Conservation (phyloP, 805 yeast species). For the Torulaspora maleeae region DNA sequence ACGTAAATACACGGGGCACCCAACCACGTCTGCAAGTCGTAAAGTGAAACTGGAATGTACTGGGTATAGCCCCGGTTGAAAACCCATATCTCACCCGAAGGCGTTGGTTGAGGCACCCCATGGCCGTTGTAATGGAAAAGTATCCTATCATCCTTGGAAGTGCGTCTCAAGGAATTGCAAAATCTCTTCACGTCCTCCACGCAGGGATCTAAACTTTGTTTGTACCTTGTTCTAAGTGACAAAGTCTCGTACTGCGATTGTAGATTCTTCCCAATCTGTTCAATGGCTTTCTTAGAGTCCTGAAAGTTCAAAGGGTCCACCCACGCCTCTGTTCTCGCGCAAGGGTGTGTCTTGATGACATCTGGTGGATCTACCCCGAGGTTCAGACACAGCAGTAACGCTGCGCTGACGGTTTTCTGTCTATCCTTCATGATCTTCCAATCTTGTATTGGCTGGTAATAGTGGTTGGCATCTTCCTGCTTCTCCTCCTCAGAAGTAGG, state of each 20-base stretch:
- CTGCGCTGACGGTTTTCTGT: constrained; percentile 90
- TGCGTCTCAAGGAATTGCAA: constrained; percentile 80
- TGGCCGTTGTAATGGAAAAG: constrained; percentile 96
- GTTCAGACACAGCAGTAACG: constrained; percentile 82
- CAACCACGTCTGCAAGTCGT: constrained; percentile 92
- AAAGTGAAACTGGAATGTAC: constrained; percentile 92
- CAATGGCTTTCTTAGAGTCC: constrained; percentile 87
- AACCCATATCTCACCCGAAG: constrained; percentile 97
- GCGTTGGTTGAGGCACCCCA: constrained; percentile 96
- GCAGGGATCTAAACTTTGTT: constrained; percentile 87
- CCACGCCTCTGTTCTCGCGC: constrained; percentile 91
- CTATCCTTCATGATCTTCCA: constrained; percentile 91
- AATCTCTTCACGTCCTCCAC: constrained; percentile 93
- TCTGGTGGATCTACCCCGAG: constrained; percentile 98
- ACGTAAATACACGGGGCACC: constrained; percentile 97
- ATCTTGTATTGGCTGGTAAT: constrained; percentile 70
- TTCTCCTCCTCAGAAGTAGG: constrained; percentile 60
- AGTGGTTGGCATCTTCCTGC: constrained; percentile 39
- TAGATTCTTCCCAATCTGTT: constrained; percentile 80
- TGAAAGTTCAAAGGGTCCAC: constrained; percentile 77
- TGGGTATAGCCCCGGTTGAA: constrained; percentile 96
- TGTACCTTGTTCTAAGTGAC: constrained; percentile 81
- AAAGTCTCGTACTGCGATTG: constrained; percentile 88
- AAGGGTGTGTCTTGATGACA: constrained; percentile 84
- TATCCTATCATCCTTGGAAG: constrained; percentile 89